Conservation (phyloP, 2,329 filamentous ascomycete genomes). For the Penicillium sp. region DNA sequence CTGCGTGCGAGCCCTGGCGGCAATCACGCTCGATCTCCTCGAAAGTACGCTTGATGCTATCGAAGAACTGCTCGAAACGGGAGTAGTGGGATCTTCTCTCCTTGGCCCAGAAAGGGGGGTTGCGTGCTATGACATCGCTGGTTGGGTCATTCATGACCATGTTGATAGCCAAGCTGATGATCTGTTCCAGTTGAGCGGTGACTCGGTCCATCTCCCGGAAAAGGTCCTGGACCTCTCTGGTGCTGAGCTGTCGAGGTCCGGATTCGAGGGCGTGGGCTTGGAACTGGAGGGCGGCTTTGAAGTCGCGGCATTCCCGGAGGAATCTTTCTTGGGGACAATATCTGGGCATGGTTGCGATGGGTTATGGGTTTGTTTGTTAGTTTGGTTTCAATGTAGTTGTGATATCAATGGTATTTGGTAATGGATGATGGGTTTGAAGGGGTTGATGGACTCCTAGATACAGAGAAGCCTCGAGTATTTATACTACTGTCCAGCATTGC, state of each 20-base stretch:
- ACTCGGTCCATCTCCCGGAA: not conserved
- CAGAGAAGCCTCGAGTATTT: too few species aligned
- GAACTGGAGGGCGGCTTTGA: not conserved
- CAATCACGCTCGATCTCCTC: not conserved
- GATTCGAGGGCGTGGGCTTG: not conserved
- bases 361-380: not conserved
- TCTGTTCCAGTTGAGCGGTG: not conserved
- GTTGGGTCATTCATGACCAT: not conserved
- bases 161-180: not conserved
- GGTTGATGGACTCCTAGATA: too few species aligned
- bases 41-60: not conserved
- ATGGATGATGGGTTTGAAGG: not conserved
- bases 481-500: too few species aligned
- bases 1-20: not conserved
- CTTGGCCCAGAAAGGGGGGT: not conserved
- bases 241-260: not conserved
- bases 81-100: not conserved
- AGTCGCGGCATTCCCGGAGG: not conserved
- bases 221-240: not conserved
- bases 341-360: not conserved
- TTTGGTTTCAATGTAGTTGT: not conserved
- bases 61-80: not conserved
- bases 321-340: not conserved
- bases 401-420: not conserved
- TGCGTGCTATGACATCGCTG: not conserved